These are phyloP conservation scores for Venturiaceae sp. DNA, from an alignment of 2,329 filamentous ascomycete species.

Conservation along the genomic window DNA sequence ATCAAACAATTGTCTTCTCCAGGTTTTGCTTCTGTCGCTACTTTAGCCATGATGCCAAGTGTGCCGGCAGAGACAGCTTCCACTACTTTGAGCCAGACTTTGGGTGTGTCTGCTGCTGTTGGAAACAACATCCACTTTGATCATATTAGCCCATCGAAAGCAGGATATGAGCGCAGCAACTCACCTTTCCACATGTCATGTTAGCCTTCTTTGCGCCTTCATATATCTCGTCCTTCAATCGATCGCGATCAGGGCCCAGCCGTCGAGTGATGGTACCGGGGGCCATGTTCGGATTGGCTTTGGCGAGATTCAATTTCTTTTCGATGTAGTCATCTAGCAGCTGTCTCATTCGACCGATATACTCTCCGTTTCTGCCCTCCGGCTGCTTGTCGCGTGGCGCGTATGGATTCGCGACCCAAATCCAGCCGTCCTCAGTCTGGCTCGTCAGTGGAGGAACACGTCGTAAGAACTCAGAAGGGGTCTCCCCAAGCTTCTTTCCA, in stretches of 20 bases:
- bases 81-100: conserved; percentile 57
- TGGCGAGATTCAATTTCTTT: conserved; percentile 38
- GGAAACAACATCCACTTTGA: conserved; percentile 67
- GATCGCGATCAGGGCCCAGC: conserved; percentile 31
- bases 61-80: conserved; percentile 57
- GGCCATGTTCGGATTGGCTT: conserved; percentile 39
- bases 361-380: conserved; percentile 29
- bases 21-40: conserved; percentile 45
- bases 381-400: conserved; percentile 27
- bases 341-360: conserved; percentile 44
- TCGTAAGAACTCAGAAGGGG: conserved; percentile 53
- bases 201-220: conserved; percentile 48
- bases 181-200: conserved; percentile 58
- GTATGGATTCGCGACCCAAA: conserved; percentile 61
- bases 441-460: conserved; percentile 61
- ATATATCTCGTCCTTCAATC: conserved; percentile 46
- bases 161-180: conserved; percentile 6
- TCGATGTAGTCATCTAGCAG: conserved; percentile 42
- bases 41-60: conserved; percentile 65
- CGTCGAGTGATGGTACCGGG: conserved; percentile 26
- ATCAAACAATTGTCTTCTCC: conserved; percentile 45
- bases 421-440: conserved; percentile 49
- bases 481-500: conserved; percentile 57
- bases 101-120: conserved; percentile 42
- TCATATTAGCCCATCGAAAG: conserved; percentile 7